phyloP scores from a whole-genome alignment of 1,139 yeast genomes.

The Keqinozyma sinolaborantium region DNA sequence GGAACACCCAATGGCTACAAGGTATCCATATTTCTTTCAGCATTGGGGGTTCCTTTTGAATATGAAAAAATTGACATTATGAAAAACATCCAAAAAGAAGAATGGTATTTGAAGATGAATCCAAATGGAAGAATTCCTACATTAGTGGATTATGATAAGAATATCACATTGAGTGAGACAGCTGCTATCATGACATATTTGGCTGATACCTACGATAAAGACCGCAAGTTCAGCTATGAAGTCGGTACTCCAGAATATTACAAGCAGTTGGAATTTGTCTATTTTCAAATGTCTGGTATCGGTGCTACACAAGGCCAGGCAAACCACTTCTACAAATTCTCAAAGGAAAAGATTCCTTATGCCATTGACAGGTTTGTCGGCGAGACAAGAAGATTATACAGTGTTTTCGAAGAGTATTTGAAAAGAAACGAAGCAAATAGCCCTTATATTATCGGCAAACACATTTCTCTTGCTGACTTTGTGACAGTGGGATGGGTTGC shows the following conservation, averaged over 20 bases:
- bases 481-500: too few species aligned
- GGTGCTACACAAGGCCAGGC: constrained; percentile 66
- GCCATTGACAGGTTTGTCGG: constrained; percentile 48
- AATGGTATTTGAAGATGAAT: constrained; percentile 51
- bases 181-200: constrained; percentile 58
- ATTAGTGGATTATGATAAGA: constrained; percentile 42
- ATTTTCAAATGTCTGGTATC: constrained; percentile 56
- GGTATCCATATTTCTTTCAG: constrained; percentile 44
- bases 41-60: constrained; percentile 46
- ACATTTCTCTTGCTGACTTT: constrained; percentile 52
- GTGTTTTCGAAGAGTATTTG: constrained; percentile 50
- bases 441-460: constrained; percentile 56
- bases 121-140: constrained; percentile 66
- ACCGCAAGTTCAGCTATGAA: constrained; percentile 44
- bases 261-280: constrained; percentile 47
- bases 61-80: constrained; percentile 37
- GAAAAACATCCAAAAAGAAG: constrained; percentile 43
- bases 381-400: constrained; percentile 51
- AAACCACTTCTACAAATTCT: constrained; percentile 39
- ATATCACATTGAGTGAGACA: constrained; percentile 48
- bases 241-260: constrained; percentile 44
- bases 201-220: constrained; percentile 55
- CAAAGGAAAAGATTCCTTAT: constrained; percentile 47
- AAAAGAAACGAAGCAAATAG: constrained; percentile 32
- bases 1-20: constrained; percentile 61